phyloP scores from a whole-genome alignment of 2,329 filamentous ascomycete species.

The Calonectria hawksworthii region DNA sequence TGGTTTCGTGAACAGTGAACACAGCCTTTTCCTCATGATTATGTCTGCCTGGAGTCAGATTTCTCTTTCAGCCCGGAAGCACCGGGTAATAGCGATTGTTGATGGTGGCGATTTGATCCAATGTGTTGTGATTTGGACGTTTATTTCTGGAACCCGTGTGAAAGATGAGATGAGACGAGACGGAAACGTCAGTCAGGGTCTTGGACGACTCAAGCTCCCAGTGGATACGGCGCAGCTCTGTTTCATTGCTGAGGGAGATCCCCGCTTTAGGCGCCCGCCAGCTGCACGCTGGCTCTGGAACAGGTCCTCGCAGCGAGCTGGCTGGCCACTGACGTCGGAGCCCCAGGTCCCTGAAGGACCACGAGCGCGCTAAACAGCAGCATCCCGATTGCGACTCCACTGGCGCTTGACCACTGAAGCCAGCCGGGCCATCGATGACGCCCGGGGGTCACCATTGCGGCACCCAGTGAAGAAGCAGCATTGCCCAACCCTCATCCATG shows the following conservation, averaged over 20 bases:
- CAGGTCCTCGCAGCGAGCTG: not conserved
- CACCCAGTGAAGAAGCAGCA: constrained; percentile 1
- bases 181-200: constrained; percentile 6
- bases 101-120: not conserved
- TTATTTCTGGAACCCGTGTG: constrained; percentile 27
- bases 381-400: constrained; percentile 1
- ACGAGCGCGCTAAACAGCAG: constrained; percentile 14
- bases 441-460: not conserved
- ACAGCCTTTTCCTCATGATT: not conserved
- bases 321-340: constrained; percentile 16
- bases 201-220: not conserved
- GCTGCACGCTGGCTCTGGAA: constrained; percentile 1
- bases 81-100: constrained; percentile 3
- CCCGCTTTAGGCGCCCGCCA: constrained; percentile 21
- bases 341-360: not conserved
- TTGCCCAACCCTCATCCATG: not conserved
- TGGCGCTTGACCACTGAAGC: not conserved
- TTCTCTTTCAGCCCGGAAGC: constrained; percentile 5
- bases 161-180: constrained; percentile 24
- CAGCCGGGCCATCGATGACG: not conserved
- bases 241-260: not conserved
- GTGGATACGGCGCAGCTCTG: not conserved
- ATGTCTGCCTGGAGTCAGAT: not conserved
- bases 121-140: constrained; percentile 6
- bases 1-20: not conserved